Base-by-base conservation (phyloP, 495 filamentous ascomycete genomes). In the Penicillium parvum region DNA sequence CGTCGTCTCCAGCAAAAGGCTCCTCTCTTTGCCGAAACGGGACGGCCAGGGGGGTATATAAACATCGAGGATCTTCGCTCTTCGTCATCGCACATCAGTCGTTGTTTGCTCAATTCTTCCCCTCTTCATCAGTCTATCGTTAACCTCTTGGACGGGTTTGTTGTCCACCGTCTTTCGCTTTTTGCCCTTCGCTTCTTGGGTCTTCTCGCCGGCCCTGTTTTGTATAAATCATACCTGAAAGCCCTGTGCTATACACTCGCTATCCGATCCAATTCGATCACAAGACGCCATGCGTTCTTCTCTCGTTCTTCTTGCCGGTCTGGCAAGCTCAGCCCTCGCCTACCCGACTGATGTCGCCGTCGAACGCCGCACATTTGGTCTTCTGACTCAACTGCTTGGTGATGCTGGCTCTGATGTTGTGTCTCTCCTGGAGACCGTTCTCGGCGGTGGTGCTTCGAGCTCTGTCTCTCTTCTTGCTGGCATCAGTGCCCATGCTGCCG, bases 1-100 rank as follows among this genome's bases (percentile, higher is more conserved):
- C 8, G 3, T 15, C 16, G 11, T 2, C 9, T 30, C n/a, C n/a
- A 26, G 28, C 4, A 20, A 35, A 41, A 41, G 32, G 32, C 45
- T 54, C 58, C n/a, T n/a, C n/a, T n/a, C n/a, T n/a, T n/a, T n/a
- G n/a, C n/a, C n/a, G n/a, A n/a, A n/a, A n/a, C n/a, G n/a, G n/a
- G n/a, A n/a, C n/a, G n/a, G n/a, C n/a, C n/a, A n/a, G n/a, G 67
- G 66, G 65, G 67, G 60, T 71, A 65, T 71, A 71, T 71, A 71
- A 67, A 61, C 43, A 55, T 51, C 22, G 35, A 26, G 32, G 51
- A 56, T 50, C 51, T 53, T 64, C 63, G 41, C 58, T 37, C 47
- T 40, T 43, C 19, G 26, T 46, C 11, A 15, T 40, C 42, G 19
- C 44, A 46, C 34, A 51, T 57, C 41, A 41, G 34, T 47, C 39